These are phyloP conservation scores for Ophiocordyceps australis DNA, from an alignment of 2,329 filamentous ascomycete species.

Conservation along the genomic window DNA sequence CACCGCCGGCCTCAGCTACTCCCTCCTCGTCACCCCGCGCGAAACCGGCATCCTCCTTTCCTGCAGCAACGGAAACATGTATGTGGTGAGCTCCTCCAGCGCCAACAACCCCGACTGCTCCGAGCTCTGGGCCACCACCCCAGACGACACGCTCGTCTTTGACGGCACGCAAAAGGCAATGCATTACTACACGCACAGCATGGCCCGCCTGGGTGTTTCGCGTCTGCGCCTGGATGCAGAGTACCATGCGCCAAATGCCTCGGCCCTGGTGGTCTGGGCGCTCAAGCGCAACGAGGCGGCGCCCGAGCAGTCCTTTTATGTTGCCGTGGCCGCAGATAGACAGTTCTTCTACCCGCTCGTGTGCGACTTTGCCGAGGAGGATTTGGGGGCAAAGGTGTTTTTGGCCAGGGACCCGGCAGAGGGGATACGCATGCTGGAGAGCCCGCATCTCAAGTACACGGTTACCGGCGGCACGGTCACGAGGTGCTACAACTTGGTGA, in stretches of 20 bases:
- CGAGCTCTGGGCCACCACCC: conserved; percentile 6
- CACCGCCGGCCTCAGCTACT: conserved; percentile 6
- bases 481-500: conserved; percentile 2
- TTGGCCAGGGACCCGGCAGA: conserved; percentile 8
- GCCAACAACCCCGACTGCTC: conserved; percentile 6
- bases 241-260: conserved; percentile 3
- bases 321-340: conserved; percentile 6
- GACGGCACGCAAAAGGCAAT: conserved; percentile 9
- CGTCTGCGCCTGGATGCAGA: conserved; percentile 9
- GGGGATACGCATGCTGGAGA: conserved; percentile 7
- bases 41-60: conserved; percentile 8
- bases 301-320: conserved; percentile 4
- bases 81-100: conserved; percentile 7
- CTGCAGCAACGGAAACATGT: conserved; percentile 16
- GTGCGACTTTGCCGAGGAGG: conserved; percentile 8
- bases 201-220: conserved; percentile 11
- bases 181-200: conserved; percentile 15
- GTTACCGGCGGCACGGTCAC: conserved; percentile 10
- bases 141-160: conserved; percentile 5
- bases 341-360: conserved; percentile 10
- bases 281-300: conserved; percentile 2
- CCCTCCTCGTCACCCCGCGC: conserved; percentile 6
- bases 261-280: conserved; percentile 6
- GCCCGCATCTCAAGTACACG: conserved; percentile 6
- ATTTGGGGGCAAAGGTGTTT: conserved; percentile 8